phyloP scores from a whole-genome alignment of 352 stramenopile genomes.

The Globisporangium nagaii region DNA sequence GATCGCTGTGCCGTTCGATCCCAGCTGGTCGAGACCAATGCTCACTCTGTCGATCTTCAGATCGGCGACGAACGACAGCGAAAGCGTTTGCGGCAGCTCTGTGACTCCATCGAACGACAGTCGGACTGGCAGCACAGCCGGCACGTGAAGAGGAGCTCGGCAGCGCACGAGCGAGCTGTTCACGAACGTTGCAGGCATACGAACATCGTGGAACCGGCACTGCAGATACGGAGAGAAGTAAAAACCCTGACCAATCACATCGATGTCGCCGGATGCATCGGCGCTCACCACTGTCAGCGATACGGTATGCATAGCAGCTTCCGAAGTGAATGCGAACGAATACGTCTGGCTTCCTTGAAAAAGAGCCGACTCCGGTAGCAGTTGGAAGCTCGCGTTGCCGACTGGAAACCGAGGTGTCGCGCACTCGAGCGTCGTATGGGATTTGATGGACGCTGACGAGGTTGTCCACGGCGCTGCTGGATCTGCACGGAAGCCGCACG shows the following conservation, averaged over 20 bases:
- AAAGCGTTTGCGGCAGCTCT: conserved; percentile 11
- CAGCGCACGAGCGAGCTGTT: conserved; percentile 36
- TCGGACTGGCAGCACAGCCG: conserved; percentile 19
- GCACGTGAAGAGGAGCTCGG: conserved; percentile 19
- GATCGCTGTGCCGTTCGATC: neutral
- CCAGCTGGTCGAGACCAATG: neutral
- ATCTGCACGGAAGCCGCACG: conserved; percentile 24
- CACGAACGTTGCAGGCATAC: conserved; percentile 18
- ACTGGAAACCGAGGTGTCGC: conserved; percentile 7
- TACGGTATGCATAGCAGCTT: conserved; percentile 21
- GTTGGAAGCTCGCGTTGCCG: conserved; percentile 12
- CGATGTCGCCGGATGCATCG: conserved; percentile 14
- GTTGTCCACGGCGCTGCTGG: conserved; percentile 9
- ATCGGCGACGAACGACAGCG: conserved; percentile 17
- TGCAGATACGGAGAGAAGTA: conserved; percentile 15
- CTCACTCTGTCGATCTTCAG: conserved; percentile 3
- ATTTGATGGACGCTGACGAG: conserved; percentile 16
- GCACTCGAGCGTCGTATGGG: conserved; percentile 22
- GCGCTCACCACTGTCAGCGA: conserved; percentile 16
- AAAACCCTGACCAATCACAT: conserved; percentile 33
- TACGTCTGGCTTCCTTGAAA: conserved; percentile 3
- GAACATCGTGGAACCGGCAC: conserved; percentile 19
- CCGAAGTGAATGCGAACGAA: conserved; percentile 23
- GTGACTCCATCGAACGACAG: conserved; percentile 22
- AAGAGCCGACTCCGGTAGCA: conserved; percentile 23